These are phyloP conservation scores for Oxyria digyna DNA, from an alignment of 148 eudicot genomes.

Conservation along the genomic window DNA sequence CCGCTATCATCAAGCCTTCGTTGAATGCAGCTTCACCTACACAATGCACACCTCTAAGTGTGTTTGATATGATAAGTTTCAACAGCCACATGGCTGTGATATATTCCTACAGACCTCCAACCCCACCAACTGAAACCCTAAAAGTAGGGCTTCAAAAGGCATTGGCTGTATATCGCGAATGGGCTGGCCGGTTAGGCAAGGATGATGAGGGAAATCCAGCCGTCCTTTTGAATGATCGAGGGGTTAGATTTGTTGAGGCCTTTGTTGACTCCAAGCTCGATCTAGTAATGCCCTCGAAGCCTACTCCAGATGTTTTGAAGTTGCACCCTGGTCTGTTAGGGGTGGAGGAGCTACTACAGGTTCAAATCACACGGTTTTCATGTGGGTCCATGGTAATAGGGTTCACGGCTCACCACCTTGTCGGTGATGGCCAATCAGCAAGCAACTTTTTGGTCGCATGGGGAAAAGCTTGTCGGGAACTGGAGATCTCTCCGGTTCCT, in stretches of 20 bases:
- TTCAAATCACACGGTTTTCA: conserved; percentile 33
- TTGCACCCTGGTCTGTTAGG: conserved; percentile 25
- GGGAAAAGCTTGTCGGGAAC: not conserved
- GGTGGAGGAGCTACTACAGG: conserved; percentile 24
- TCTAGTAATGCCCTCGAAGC: conserved; percentile 18
- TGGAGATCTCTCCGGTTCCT: too few relatives aligned
- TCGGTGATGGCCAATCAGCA: conserved; percentile 30
- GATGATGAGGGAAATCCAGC: conserved; percentile 11
- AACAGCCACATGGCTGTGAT: conserved; percentile 28
- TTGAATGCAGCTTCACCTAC: conserved; percentile 20
- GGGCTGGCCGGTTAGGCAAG: conserved; percentile 25
- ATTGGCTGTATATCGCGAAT: conserved; percentile 20
- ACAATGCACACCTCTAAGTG: conserved; percentile 19
- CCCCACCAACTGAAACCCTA: conserved; percentile 18
- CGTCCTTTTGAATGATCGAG: conserved; percentile 25
- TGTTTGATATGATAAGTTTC: conserved; percentile 30
- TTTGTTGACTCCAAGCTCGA: conserved; percentile 22
- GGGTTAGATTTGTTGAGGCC: conserved; percentile 25
- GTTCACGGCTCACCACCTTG: conserved; percentile 28
- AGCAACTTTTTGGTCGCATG: conserved; percentile 37
- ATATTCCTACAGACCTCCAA: conserved; percentile 32
- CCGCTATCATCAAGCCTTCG: conserved; percentile 23
- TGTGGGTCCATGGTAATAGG: conserved; percentile 42
- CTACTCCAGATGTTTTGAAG: conserved; percentile 15
- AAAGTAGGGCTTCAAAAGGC: conserved; percentile 31